Evolutionary conservation across 108 stramenopile genomes (phyloP).

Genomic region (Fragilariopsis cylindrus): DNA sequence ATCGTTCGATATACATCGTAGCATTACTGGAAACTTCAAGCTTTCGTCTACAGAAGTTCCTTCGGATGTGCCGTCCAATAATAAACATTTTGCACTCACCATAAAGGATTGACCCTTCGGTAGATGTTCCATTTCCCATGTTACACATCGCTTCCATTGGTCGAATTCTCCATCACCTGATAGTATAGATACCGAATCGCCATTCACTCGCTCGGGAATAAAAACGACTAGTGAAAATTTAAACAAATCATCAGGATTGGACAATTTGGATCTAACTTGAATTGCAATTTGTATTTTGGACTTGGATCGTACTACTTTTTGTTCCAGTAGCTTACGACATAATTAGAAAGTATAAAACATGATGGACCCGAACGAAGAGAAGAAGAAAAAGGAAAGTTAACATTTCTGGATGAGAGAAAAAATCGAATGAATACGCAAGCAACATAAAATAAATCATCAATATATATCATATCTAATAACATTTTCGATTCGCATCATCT

Average conservation of each 20-base stretch:
- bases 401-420: too few species aligned
- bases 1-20: constrained; percentile 69
- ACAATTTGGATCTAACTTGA: constrained; percentile 79
- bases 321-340: constrained; percentile 52
- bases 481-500: background rate
- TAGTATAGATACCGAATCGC: constrained; percentile 45
- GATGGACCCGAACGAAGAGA: background rate
- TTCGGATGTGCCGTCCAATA: constrained; percentile 24
- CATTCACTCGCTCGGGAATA: constrained; percentile 50
- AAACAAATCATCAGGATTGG: constrained; percentile 59
- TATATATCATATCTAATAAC: background rate
- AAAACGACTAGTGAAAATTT: constrained; percentile 59
- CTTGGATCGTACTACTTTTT: constrained; percentile 55
- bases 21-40: constrained; percentile 62
- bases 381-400: background rate
- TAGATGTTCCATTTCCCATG: constrained; percentile 59
- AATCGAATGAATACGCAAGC: too few species aligned
- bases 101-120: constrained; percentile 67
- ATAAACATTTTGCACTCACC: constrained; percentile 53
- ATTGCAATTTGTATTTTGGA: constrained; percentile 53
- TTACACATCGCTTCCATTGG: constrained; percentile 52
- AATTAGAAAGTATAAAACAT: constrained; percentile 22
- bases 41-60: constrained; percentile 2
- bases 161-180: constrained; percentile 66
- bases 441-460: too few species aligned